These are phyloP conservation scores for Chloranthus sessilifolius DNA, from an alignment of 164 flowering plant genomes.

Conservation along the genomic window DNA sequence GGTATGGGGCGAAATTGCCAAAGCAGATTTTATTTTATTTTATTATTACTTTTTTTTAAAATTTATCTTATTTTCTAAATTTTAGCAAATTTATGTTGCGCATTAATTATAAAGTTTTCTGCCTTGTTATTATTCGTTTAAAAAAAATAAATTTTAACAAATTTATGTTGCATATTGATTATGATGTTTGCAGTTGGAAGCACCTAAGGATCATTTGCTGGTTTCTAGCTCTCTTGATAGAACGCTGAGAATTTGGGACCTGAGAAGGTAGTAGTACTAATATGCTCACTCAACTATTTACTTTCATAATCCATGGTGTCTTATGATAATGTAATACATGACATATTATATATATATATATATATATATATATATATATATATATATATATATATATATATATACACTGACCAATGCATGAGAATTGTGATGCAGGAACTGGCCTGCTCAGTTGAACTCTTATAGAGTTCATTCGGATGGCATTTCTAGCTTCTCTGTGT, in stretches of 20 bases:
- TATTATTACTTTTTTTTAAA: no score
- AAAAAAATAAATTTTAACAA: not conserved
- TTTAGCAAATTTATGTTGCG: not conserved
- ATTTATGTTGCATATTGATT: not conserved
- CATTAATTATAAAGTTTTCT: not conserved
- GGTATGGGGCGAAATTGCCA: no score
- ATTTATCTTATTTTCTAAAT: not conserved
- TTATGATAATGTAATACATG: not conserved
- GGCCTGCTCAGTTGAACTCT: slow-evolving; percentile 41
- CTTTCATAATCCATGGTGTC: not conserved
- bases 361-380: not conserved
- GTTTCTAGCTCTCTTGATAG: slow-evolving; percentile 92
- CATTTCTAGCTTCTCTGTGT: slow-evolving; percentile 70
- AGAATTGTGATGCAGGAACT: slow-evolving; percentile 43
- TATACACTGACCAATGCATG: not conserved
- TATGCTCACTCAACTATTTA: not conserved
- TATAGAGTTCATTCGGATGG: slow-evolving; percentile 81
- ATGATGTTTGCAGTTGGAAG: slow-evolving; percentile 62
- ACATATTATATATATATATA: not conserved
- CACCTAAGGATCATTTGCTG: slow-evolving; percentile 80
- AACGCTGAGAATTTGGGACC: slow-evolving; percentile 87
- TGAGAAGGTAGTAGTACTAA: slow-evolving; percentile 54
- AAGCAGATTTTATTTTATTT: no score
- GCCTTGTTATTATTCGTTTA: not conserved
- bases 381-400: not conserved